Evolutionary conservation across 306 rosid species (phyloP).

Genomic region (Phaseolus lunatus): DNA sequence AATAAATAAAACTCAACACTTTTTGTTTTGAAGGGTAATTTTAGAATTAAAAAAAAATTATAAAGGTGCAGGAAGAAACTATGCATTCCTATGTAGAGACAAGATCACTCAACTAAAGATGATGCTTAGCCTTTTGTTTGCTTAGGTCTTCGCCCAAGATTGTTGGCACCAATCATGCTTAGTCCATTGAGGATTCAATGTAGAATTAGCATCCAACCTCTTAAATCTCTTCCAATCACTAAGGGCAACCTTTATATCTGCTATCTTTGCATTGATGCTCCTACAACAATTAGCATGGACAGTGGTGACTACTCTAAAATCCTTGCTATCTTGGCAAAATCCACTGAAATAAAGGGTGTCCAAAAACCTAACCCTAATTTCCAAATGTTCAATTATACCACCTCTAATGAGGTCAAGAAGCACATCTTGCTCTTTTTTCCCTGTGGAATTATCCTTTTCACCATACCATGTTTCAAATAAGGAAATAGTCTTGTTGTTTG

Average conservation of each 20-base stretch:
- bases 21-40: too few relatives aligned
- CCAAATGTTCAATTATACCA: constrained; percentile 52
- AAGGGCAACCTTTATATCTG: constrained; percentile 56
- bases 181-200: constrained; percentile 52
- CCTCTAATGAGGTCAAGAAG: constrained; percentile 46
- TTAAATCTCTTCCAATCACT: constrained; percentile 74
- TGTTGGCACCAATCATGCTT: constrained; percentile 53
- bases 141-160: constrained; percentile 57
- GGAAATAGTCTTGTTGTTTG: constrained; percentile 70
- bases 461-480: constrained; percentile 73
- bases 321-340: constrained; percentile 77
- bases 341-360: constrained; percentile 84
- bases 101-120: background rate
- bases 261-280: constrained; percentile 67
- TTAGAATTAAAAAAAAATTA: too few relatives aligned
- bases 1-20: too few relatives aligned
- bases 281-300: constrained; percentile 90
- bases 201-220: constrained; percentile 25
- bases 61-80: too few relatives aligned
- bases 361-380: constrained; percentile 70
- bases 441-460: constrained; percentile 59
- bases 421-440: constrained; percentile 84
- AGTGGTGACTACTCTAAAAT: constrained; percentile 59
- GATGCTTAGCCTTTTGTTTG: background rate
- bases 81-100: too few relatives aligned